A percentile compares a stretch with the other conserved stretches of the same genome.
These are phyloP conservation scores for Cairneyella variabilis DNA, from an alignment of 495 filamentous ascomycete genomes.

Conservation along the genomic window DNA sequence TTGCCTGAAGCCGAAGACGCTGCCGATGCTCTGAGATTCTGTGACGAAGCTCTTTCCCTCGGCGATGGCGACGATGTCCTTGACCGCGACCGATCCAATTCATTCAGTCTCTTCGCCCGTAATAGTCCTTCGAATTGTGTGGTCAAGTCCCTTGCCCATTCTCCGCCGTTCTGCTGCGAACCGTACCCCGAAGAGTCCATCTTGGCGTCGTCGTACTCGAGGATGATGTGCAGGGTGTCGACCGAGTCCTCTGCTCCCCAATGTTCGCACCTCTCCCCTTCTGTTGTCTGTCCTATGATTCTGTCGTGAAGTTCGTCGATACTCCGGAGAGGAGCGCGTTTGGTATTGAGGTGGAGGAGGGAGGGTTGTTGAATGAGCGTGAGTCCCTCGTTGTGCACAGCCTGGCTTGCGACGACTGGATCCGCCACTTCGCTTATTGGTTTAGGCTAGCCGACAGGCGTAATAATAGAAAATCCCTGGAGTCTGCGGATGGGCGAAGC, in stretches of 20 bases:
- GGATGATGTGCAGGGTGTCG: slow-evolving; percentile 16
- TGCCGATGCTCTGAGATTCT: slow-evolving; percentile 33
- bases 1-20: slow-evolving; percentile 26
- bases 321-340: slow-evolving; percentile 7
- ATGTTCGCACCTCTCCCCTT: slow-evolving; percentile 12
- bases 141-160: slow-evolving; percentile 49
- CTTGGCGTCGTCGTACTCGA: slow-evolving; percentile 24
- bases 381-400: background rate
- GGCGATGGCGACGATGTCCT: slow-evolving; percentile 52
- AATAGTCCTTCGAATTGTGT: slow-evolving; percentile 73
- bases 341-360: background rate
- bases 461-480: slow-evolving; percentile 10
- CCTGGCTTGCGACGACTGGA: background rate
- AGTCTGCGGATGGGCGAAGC: background rate
- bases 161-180: slow-evolving; percentile 31
- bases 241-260: slow-evolving; percentile 11
- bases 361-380: slow-evolving; percentile 15
- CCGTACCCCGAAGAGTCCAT: slow-evolving; percentile 23
- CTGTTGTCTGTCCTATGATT: slow-evolving; percentile 10
- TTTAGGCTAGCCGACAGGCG: slow-evolving; percentile 5
- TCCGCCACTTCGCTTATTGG: slow-evolving; percentile 16
- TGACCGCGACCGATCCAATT: slow-evolving; percentile 57
- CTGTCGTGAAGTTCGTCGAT: slow-evolving; percentile 1
- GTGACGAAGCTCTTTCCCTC: slow-evolving; percentile 40
- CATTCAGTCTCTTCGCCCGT: slow-evolving; percentile 72